These are phyloP conservation scores for Alternaria gaisen DNA, from an alignment of 2,329 filamentous ascomycete genomes.

Conservation along the genomic window DNA sequence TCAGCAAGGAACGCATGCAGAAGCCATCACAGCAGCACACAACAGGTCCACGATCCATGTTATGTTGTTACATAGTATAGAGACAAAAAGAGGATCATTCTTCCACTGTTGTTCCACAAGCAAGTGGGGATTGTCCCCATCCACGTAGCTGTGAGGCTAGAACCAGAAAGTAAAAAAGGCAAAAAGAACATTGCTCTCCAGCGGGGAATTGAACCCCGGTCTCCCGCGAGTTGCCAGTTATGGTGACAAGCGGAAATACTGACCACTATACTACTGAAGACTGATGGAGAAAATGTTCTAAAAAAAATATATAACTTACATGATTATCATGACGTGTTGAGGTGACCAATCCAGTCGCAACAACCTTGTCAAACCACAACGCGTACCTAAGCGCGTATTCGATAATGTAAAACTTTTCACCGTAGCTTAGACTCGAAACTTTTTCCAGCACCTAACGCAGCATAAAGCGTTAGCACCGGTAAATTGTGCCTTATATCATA, in stretches of 20 bases:
- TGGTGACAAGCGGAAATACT: constrained; percentile 32
- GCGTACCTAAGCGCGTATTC: too few relatives aligned
- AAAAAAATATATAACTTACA: too few relatives aligned
- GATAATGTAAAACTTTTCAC: too few relatives aligned
- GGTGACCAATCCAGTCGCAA: too few relatives aligned
- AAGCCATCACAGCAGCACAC: neutral
- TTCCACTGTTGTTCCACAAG: neutral
- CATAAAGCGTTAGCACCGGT: too few relatives aligned
- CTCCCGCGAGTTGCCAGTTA: constrained; percentile 19
- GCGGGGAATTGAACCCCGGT: constrained; percentile 25
- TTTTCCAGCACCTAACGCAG: too few relatives aligned
- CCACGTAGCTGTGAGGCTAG: neutral
- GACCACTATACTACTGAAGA: constrained; percentile 31
- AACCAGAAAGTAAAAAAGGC: neutral
- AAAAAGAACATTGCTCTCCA: constrained; percentile 14
- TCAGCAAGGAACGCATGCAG: neutral
- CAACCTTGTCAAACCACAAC: too few relatives aligned
- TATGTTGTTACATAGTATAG: neutral
- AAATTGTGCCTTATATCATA: too few relatives aligned
- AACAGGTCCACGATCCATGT: neutral
- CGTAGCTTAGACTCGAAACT: too few relatives aligned
- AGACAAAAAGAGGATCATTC: neutral
- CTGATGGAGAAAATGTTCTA: neutral
- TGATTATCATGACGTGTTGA: too few relatives aligned
- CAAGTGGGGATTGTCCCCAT: neutral